These are phyloP conservation scores for Aureobasidium sp. DNA, from an alignment of 2,329 filamentous ascomycete species.

Conservation along the genomic window DNA sequence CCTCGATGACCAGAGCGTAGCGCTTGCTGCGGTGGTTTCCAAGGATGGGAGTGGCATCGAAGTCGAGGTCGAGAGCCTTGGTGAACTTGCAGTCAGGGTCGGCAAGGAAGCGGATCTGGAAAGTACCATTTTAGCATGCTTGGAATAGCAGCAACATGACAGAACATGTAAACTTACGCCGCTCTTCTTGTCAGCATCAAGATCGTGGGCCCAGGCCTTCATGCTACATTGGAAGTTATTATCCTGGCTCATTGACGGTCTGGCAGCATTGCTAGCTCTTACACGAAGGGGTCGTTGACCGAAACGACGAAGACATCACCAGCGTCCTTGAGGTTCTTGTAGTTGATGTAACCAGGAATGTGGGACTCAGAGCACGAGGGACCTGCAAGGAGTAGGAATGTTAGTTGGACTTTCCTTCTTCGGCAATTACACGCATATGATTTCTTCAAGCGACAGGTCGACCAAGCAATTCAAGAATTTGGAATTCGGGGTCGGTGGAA, in stretches of 20 bases:
- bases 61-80: constrained; percentile 72
- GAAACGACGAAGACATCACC: constrained; percentile 84
- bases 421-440: background rate
- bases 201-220: constrained; percentile 75
- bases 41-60: constrained; percentile 73
- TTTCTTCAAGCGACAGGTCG: background rate
- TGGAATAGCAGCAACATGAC: constrained; percentile 27
- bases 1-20: constrained; percentile 74
- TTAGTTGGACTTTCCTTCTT: background rate
- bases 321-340: constrained; percentile 68
- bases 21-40: constrained; percentile 79
- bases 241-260: background rate
- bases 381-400: constrained; percentile 27
- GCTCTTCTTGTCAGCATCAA: constrained; percentile 68
- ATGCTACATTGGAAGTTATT: constrained; percentile 50
- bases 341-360: constrained; percentile 79
- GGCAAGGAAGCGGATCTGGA: constrained; percentile 78
- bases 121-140: background rate
- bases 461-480: background rate
- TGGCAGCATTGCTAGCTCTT: constrained; percentile 21
- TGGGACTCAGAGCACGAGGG: constrained; percentile 63
- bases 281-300: constrained; percentile 95
- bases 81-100: constrained; percentile 77
- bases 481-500: background rate
- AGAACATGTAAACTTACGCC: constrained; percentile 34